phyloP scores from a whole-genome alignment of 1,139 yeast species.

The Fermentozyma sake region DNA sequence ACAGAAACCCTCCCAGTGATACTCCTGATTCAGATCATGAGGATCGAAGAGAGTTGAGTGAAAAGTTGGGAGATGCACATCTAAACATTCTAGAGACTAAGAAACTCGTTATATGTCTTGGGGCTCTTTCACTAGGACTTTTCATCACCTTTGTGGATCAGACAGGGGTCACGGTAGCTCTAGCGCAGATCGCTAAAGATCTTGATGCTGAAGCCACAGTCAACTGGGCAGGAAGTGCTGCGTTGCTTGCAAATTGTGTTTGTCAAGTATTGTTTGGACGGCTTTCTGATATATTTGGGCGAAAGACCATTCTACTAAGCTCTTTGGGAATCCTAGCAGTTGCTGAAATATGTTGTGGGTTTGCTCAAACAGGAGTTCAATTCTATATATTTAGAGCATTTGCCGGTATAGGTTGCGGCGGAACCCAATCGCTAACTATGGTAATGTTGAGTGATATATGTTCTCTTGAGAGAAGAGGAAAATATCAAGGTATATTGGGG shows the following conservation, averaged over 20 bases:
- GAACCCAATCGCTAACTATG: slow-evolving; percentile 17
- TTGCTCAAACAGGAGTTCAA: slow-evolving; percentile 15
- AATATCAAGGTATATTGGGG: slow-evolving; percentile 20
- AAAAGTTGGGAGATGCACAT: slow-evolving; percentile 26
- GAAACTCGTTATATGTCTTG: slow-evolving; percentile 22
- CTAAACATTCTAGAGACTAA: slow-evolving; percentile 21
- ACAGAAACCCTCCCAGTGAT: too few relatives aligned
- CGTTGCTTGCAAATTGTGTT: slow-evolving; percentile 41
- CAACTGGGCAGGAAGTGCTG: slow-evolving; percentile 52
- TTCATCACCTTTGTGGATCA: slow-evolving; percentile 37
- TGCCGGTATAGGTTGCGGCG: slow-evolving; percentile 19
- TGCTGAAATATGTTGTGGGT: slow-evolving; percentile 17
- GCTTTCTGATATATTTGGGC: slow-evolving; percentile 22
- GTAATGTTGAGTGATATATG: slow-evolving; percentile 20
- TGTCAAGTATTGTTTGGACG: slow-evolving; percentile 45
- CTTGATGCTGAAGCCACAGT: slow-evolving; percentile 34
- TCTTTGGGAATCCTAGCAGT: slow-evolving; percentile 13
- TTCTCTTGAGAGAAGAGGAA: slow-evolving; percentile 17
- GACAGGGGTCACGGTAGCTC: slow-evolving; percentile 38
- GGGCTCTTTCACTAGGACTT: slow-evolving; percentile 24
- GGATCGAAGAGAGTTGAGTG: slow-evolving; percentile 14
- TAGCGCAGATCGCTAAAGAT: slow-evolving; percentile 32
- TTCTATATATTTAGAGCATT: slow-evolving; percentile 18
- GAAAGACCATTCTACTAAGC: slow-evolving; percentile 14
- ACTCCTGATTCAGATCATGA: too few relatives aligned